Conservation (phyloP, 164 flowering plant genomes). For the Vitis labrusca region DNA sequence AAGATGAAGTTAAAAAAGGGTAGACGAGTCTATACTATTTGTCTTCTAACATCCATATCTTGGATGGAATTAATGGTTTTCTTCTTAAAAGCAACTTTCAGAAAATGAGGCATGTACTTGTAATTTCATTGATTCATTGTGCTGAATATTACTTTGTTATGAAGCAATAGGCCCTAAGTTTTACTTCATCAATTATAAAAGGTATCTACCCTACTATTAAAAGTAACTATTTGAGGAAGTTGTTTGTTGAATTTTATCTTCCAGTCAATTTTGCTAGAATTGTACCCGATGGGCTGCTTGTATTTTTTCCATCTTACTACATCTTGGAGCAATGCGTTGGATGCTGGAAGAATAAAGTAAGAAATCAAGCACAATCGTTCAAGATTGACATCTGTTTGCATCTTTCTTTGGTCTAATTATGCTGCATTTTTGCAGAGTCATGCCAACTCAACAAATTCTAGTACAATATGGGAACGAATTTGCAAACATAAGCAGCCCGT, state of each 20-base stretch:
- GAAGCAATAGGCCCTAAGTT: too few relatives aligned
- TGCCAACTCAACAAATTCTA: slow-evolving; percentile 42
- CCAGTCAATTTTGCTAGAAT: slow-evolving; percentile 95
- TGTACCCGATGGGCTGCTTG: slow-evolving; percentile 95
- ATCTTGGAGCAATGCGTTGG: slow-evolving; percentile 75
- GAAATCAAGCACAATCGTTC: slow-evolving; percentile 3
- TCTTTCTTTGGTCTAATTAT: background rate
- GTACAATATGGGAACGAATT: slow-evolving; percentile 93
- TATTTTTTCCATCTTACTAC: slow-evolving; percentile 96
- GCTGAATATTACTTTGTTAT: too few relatives aligned
- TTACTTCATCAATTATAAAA: too few relatives aligned
- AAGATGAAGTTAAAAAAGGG: too few relatives aligned
- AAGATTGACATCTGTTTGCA: slow-evolving; percentile 1
- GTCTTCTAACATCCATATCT: too few relatives aligned
- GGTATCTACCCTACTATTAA: too few relatives aligned
- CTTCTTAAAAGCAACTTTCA: too few relatives aligned
- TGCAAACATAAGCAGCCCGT: slow-evolving; percentile 93
- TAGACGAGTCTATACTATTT: too few relatives aligned
- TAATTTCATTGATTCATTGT: too few relatives aligned
- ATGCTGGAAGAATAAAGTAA: slow-evolving; percentile 83
- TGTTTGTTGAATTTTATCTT: slow-evolving; percentile 16
- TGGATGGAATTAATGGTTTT: too few relatives aligned
- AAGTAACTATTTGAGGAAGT: background rate
- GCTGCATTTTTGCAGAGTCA: slow-evolving; percentile 35
- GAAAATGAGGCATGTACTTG: too few relatives aligned